These are phyloP conservation scores for Cyberlindnera mississippiensis DNA, from an alignment of 805 yeast genomes.

Conservation along the genomic window DNA sequence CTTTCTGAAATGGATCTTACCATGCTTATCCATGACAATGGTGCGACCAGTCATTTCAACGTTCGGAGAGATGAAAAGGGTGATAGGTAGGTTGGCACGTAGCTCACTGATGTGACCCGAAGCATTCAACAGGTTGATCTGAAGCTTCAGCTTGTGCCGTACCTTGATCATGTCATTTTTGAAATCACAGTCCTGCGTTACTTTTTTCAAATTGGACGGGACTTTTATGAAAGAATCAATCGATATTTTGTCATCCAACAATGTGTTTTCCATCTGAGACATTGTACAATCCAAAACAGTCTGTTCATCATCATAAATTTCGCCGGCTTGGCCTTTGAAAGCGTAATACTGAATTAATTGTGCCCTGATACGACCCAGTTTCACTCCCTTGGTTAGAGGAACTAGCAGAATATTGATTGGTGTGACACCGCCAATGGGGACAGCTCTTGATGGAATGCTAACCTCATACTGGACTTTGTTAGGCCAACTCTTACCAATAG, in stretches of 20 bases:
- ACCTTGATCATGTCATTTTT: constrained; percentile 61
- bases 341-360: constrained; percentile 63
- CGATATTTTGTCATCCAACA: constrained; percentile 55
- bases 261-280: constrained; percentile 41
- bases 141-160: constrained; percentile 76
- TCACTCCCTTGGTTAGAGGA: constrained; percentile 76
- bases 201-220: constrained; percentile 65
- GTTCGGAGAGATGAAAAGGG: constrained; percentile 68
- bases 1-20: constrained; percentile 39
- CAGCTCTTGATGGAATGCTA: constrained; percentile 79
- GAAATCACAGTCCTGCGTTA: constrained; percentile 82
- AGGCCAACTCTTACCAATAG: constrained; percentile 91
- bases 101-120: constrained; percentile 84
- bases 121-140: constrained; percentile 62
- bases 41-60: constrained; percentile 50
- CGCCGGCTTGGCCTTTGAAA: constrained; percentile 51
- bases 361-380: constrained; percentile 62
- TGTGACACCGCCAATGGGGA: constrained; percentile 76
- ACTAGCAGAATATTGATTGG: constrained; percentile 67
- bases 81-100: constrained; percentile 79
- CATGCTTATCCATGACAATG: constrained; percentile 35
- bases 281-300: constrained; percentile 48
- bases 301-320: constrained; percentile 57
- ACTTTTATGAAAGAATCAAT: constrained; percentile 53
- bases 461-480: constrained; percentile 82